Evolutionary conservation across 768 basidiomycete species (phyloP).

Genomic region (Mycena galericulata): DNA sequence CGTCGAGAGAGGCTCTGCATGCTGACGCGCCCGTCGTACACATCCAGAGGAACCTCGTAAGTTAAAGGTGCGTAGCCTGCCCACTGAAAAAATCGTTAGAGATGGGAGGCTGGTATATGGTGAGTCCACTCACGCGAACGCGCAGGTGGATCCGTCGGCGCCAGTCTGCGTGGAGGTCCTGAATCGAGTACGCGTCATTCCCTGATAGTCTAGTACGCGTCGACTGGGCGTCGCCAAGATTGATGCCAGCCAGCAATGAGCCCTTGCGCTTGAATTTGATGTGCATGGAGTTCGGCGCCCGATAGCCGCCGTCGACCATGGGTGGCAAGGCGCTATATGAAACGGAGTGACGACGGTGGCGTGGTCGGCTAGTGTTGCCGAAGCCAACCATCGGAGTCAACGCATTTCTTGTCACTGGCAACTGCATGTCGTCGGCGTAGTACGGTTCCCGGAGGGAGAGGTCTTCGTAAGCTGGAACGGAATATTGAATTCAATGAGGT

Average conservation of each 20-base stretch:
- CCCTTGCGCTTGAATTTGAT: constrained; percentile 84
- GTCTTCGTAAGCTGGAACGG: constrained; percentile 65
- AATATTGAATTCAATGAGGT: not conserved
- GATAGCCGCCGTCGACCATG: constrained; percentile 55
- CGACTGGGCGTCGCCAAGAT: constrained; percentile 74
- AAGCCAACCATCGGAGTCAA: constrained; percentile 49
- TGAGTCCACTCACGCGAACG: constrained; percentile 64
- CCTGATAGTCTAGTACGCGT: constrained; percentile 69
- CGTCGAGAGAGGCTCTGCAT: constrained; percentile 76
- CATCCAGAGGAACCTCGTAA: constrained; percentile 80
- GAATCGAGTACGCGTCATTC: constrained; percentile 70
- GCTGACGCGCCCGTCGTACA: constrained; percentile 72
- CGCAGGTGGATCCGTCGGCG: constrained; percentile 71
- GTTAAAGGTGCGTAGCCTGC: constrained; percentile 76
- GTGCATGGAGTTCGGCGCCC: constrained; percentile 60
- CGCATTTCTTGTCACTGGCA: constrained; percentile 50
- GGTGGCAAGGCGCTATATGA: constrained; percentile 55
- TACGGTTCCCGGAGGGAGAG: constrained; percentile 57
- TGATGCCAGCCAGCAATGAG: constrained; percentile 71
- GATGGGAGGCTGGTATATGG: constrained; percentile 5
- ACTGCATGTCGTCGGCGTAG: constrained; percentile 58
- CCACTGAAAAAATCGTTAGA: constrained; percentile 60
- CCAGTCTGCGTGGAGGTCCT: constrained; percentile 74
- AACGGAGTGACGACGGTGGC: constrained; percentile 64
- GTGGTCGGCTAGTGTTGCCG: constrained; percentile 43